These are phyloP conservation scores for Cryptosporidium tyzzeri DNA, from an alignment of 169 alveolate genomes.

Conservation along the genomic window DNA sequence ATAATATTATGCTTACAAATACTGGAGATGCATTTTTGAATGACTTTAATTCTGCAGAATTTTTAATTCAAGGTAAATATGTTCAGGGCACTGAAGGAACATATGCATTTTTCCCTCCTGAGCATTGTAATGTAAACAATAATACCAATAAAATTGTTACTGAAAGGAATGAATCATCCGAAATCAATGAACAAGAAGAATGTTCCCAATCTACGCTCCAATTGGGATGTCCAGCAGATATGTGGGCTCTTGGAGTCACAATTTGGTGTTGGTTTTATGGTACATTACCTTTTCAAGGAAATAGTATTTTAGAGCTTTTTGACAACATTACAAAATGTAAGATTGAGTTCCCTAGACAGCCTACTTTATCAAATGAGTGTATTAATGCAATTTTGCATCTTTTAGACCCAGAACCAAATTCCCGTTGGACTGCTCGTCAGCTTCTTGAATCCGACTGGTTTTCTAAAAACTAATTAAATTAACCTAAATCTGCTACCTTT, in stretches of 20 bases:
- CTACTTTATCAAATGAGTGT: conserved; percentile 38
- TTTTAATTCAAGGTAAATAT: conserved; percentile 66
- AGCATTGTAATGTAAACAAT: conserved; percentile 77
- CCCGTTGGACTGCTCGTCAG: conserved; percentile 69
- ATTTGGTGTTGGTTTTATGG: conserved; percentile 83
- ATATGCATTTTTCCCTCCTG: conserved; percentile 87
- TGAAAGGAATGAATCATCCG: conserved; percentile 72
- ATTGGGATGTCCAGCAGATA: conserved; percentile 86
- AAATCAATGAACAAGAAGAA: conserved; percentile 46
- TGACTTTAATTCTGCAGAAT: conserved; percentile 81
- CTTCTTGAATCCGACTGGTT: conserved; percentile 47
- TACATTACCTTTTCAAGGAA: conserved; percentile 80
- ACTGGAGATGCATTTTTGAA: conserved; percentile 74
- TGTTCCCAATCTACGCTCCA: conserved; percentile 38
- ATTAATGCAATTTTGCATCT: background rate
- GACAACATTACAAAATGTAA: conserved; percentile 75
- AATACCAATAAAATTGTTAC: conserved; percentile 77
- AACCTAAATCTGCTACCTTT: no score
- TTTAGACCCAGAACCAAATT: conserved; percentile 45
- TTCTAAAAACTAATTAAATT: background rate
- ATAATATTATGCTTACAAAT: conserved; percentile 78
- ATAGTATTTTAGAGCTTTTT: conserved; percentile 77
- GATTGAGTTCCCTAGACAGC: conserved; percentile 62
- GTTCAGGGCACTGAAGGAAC: conserved; percentile 82
- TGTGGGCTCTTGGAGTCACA: conserved; percentile 87